These are phyloP conservation scores for Nematocida sp. DNA, from an alignment of 371 early-diverging fungal species.

Conservation along the genomic window DNA sequence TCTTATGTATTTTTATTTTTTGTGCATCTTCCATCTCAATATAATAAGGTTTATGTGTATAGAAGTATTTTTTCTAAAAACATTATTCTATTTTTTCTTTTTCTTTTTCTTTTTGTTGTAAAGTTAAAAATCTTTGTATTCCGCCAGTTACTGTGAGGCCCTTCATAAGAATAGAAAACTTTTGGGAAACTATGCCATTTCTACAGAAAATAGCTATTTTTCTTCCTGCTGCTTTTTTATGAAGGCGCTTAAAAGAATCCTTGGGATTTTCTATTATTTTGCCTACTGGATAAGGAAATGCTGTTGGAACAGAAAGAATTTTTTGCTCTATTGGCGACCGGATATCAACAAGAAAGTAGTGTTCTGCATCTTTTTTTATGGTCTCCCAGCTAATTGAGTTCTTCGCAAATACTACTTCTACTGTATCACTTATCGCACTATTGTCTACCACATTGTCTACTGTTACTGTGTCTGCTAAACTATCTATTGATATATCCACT, in stretches of 20 bases:
- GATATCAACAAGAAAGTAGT: slow-evolving; percentile 46
- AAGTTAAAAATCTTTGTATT: background rate
- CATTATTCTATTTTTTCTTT: too few relatives aligned
- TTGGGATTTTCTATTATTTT: slow-evolving; percentile 28
- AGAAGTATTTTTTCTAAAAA: too few relatives aligned
- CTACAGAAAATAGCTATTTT: slow-evolving; percentile 40
- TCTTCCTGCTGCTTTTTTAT: slow-evolving; percentile 14
- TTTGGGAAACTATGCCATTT: slow-evolving; percentile 37
- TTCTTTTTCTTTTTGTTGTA: too few relatives aligned
- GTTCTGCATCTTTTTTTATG: background rate
- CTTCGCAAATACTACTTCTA: too few relatives aligned
- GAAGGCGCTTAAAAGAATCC: background rate
- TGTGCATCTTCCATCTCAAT: too few relatives aligned
- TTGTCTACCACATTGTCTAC: background rate
- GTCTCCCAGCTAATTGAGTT: background rate
- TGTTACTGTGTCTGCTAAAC: background rate
- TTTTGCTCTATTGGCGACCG: slow-evolving; percentile 10
- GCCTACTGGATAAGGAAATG: slow-evolving; percentile 7
- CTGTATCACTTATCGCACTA: too few relatives aligned
- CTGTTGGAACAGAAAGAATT: slow-evolving; percentile 8
- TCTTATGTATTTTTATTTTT: too few relatives aligned
- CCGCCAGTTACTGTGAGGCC: slow-evolving; percentile 6
- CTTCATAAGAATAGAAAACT: slow-evolving; percentile 19
- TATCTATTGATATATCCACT: background rate
- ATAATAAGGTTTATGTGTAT: too few relatives aligned